Base-by-base conservation (phyloP, 2,329 filamentous ascomycete species). In the Madurella fahalii region DNA sequence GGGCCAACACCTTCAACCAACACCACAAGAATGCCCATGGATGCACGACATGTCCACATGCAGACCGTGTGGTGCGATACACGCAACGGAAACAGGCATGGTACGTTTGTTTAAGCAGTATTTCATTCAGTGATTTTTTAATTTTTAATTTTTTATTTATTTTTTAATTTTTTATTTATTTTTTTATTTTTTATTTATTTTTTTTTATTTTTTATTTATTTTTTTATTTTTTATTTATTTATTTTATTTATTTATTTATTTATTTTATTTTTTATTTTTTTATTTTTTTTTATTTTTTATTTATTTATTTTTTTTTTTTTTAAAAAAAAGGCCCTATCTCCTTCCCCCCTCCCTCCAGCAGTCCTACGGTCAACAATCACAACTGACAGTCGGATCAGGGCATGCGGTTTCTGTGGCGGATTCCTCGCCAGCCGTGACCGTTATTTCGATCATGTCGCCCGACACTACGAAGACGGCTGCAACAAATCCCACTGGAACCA, bases 401-500 rank as follows among this genome's bases (percentile, higher is more conserved):
- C 60, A 1, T 87, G 84, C 60, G 84, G 84, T 25, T 86, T 87
- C 69, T 87, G 84, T 63, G 83, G 80, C 4, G 79, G 78, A 15
- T 75, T 86, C 41, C 77, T 85, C 54, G 77, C 81, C 15, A 81
- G 82, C 12, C 81, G 83, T 60, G 83, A 86, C 65, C 82, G 84
- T 52, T 81, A 86, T 63, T 84, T 86, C 57, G 82, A 86, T 64
- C 84, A 87, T 60, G 82, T 87, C 34, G 83, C 83, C 17, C 74
- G 77, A n/a, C 84, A 87, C 62, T 87, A 85, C 63, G 84, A 86
- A 65, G 74, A 75, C 16, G 80, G 81, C 48, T 77, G 82, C 68
- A 83, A 81, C 58, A 83, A 84, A 63, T 73, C 75, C 17, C 83
- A 87, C 61, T 87, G 84, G 84, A 82, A 84, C 72, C 84, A 86